phyloP scores from a whole-genome alignment of 768 basidiomycete species.

The Trametes villosa region DNA sequence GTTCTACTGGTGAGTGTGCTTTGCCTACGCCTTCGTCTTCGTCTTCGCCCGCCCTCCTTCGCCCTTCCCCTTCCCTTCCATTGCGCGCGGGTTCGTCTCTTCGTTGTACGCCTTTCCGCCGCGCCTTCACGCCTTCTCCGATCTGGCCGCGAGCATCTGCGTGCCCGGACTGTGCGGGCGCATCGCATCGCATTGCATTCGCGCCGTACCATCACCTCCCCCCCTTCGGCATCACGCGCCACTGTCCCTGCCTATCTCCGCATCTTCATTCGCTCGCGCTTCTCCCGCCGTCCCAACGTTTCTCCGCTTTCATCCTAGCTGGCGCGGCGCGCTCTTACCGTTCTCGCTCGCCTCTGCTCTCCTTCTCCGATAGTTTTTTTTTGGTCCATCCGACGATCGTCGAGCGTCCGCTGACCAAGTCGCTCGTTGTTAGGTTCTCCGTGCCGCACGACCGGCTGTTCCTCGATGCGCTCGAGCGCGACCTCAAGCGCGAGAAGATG shows the following conservation, averaged over 20 bases:
- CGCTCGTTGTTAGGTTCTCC: slow-evolving; percentile 70
- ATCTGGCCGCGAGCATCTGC: too few species aligned
- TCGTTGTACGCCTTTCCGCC: not conserved
- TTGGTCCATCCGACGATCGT: not conserved
- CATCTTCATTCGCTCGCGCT: not conserved
- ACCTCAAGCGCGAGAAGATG: slow-evolving; percentile 94
- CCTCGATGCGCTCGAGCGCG: slow-evolving; percentile 94
- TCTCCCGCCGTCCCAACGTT: not conserved
- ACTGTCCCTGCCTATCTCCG: not conserved
- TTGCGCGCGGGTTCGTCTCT: not conserved
- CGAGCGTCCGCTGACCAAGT: slow-evolving; percentile 2
- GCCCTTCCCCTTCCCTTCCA: not conserved
- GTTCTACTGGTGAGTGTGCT: slow-evolving; percentile 83
- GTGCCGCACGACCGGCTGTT: slow-evolving; percentile 97
- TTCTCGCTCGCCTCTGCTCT: not conserved
- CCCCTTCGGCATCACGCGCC: not conserved
- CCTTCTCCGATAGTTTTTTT: not conserved
- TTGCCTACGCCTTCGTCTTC: not conserved
- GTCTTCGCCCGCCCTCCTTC: not conserved
- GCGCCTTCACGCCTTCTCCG: not conserved
- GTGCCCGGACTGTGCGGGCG: too few species aligned
- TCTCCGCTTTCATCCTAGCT: not conserved
- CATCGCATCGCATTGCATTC: too few species aligned
- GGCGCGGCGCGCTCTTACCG: not conserved
- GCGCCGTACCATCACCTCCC: not conserved